A percentile compares a stretch with the other conserved stretches of the same genome.
These are phyloP conservation scores for Adansonia rubrostipa DNA, from an alignment of 441 rosid species.

Conservation along the genomic window DNA sequence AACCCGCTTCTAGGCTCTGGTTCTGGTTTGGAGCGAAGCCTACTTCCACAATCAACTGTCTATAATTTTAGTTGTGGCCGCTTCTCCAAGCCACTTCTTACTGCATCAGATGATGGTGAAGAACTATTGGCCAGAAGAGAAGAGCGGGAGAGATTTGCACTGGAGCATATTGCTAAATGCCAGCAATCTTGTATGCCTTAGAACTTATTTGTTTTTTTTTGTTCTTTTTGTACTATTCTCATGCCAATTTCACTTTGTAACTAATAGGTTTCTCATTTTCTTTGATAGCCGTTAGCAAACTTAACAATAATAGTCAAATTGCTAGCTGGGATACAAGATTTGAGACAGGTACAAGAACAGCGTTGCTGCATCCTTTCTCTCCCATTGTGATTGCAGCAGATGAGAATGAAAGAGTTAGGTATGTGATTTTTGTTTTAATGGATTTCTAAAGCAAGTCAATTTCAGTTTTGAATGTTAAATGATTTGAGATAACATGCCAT, in stretches of 20 bases:
- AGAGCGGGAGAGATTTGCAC: constrained; percentile 80
- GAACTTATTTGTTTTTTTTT: constrained; percentile 27
- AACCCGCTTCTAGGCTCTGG: constrained; percentile 80
- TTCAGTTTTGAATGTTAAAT: background rate
- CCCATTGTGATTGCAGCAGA: constrained; percentile 97
- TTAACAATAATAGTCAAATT: constrained; percentile 70
- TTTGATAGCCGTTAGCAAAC: constrained; percentile 72
- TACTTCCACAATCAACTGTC: constrained; percentile 90
- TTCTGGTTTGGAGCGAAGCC: constrained; percentile 74
- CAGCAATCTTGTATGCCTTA: constrained; percentile 72
- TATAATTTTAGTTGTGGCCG: constrained; percentile 97
- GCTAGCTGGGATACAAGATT: constrained; percentile 95
- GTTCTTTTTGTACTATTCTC: constrained; percentile 13
- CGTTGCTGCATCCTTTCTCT: constrained; percentile 86
- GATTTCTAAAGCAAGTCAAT: background rate
- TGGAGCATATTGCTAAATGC: constrained; percentile 90
- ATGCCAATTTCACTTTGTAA: constrained; percentile 21
- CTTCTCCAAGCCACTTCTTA: constrained; percentile 94
- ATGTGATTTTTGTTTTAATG: constrained; percentile 23
- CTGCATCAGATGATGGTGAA: constrained; percentile 77
- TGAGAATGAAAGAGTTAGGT: constrained; percentile 94
- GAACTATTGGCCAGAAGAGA: constrained; percentile 80
- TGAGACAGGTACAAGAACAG: constrained; percentile 84
- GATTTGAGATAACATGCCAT: background rate
- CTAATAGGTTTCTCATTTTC: constrained; percentile 30